phyloP scores from a whole-genome alignment of 23 red algal species.

The Gracilaria domingensis region DNA sequence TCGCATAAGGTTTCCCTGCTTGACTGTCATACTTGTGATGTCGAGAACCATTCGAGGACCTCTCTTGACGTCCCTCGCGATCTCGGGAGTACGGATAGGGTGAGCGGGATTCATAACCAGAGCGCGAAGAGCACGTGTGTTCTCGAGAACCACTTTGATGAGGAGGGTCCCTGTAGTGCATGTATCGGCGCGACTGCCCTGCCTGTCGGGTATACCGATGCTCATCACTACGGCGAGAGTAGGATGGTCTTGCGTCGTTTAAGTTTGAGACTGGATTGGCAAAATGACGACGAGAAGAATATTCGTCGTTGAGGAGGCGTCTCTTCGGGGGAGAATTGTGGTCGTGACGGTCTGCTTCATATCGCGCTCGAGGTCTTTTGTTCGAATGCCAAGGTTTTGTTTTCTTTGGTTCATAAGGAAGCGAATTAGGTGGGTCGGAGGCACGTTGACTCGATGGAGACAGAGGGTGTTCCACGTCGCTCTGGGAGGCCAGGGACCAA shows the following conservation, averaged over 20 bases:
- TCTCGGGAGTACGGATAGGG: background rate
- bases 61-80: background rate
- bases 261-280: background rate
- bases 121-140: constrained; percentile 12
- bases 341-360: background rate
- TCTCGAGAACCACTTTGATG: background rate
- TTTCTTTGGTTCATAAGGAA: background rate
- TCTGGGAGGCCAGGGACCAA: constrained; percentile 20
- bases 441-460: background rate
- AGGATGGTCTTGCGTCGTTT: background rate
- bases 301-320: background rate
- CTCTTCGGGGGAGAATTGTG: background rate
- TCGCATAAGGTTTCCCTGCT: background rate
- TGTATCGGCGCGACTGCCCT: background rate
- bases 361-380: background rate
- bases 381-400: background rate
- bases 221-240: background rate
- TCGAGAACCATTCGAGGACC: background rate
- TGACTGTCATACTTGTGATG: background rate
- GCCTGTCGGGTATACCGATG: background rate
- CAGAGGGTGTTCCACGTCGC: background rate
- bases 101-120: background rate
- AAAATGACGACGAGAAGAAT: background rate
- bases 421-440: background rate
- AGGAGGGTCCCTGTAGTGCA: background rate